Percentiles rank a stretch among this genome's conserved stretches.
phyloP scores from a whole-genome alignment of 805 yeast genomes.

The Ogataea parapolymorpha region DNA sequence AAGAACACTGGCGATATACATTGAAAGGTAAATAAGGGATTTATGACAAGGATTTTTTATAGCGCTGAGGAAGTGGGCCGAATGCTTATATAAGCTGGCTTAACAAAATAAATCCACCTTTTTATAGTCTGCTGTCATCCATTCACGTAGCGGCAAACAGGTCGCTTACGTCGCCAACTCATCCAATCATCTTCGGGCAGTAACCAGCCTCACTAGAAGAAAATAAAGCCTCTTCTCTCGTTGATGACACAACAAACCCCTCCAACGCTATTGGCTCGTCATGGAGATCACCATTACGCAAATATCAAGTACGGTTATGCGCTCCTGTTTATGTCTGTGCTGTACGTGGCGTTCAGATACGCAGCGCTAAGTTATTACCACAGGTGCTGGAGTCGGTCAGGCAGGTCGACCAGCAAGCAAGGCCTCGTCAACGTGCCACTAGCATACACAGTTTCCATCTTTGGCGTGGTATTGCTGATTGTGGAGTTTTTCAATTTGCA shows the following conservation, averaged over 20 bases:
- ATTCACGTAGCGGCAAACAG: neutral
- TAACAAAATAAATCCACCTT: neutral
- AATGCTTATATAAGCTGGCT: neutral
- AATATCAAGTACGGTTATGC: slow-evolving; percentile 62
- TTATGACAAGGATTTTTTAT: neutral
- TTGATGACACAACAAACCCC: neutral
- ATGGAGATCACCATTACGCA: slow-evolving; percentile 50
- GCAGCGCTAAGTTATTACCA: slow-evolving; percentile 33
- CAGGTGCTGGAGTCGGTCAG: slow-evolving; percentile 37
- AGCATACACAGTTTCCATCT: slow-evolving; percentile 19
- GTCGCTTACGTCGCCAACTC: neutral
- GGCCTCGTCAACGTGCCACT: slow-evolving; percentile 35
- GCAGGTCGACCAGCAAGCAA: slow-evolving; percentile 36
- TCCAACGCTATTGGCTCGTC: slow-evolving; percentile 33
- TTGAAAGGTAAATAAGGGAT: slow-evolving; percentile 5
- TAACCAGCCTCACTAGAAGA: neutral
- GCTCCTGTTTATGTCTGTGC: slow-evolving; percentile 39
- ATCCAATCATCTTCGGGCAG: neutral
- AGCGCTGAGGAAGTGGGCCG: slow-evolving; percentile 3
- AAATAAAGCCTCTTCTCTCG: neutral
- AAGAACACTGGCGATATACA: slow-evolving; percentile 3
- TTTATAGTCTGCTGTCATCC: too few relatives aligned
- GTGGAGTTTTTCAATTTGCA: slow-evolving; percentile 37
- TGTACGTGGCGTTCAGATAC: slow-evolving; percentile 38
- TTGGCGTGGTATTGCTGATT: slow-evolving; percentile 31